Evolutionary conservation across 345 rosid genomes (phyloP), one percentile per base, ranked within the genome.

Genomic region (Gossypium mustelinum): DNA sequence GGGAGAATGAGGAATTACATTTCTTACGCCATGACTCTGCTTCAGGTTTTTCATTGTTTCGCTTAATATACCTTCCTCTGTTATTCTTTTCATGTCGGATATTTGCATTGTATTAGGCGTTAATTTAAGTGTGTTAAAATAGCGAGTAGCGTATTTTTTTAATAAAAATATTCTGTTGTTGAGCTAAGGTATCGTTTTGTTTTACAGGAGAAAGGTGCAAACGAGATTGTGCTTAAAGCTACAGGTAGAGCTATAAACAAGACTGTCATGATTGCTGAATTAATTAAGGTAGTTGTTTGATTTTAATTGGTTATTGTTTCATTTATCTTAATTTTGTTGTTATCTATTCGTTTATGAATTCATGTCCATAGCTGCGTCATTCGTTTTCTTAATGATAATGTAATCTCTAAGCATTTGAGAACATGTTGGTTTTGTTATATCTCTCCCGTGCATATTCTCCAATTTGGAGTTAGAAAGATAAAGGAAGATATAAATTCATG

Each of bases 1-100:
- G 87, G 89, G 9, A 81, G 86, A 70, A 86, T 81, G 83, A 76
- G 86, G 65, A 86, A 77, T 73, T 86, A 86, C 41, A 86, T 86
- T 54, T 77, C 87, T 57, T 86, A 86, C 55, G 87, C 89, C 73
- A 80, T 79, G 72, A 74, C 78, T 67, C 81, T 86, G 78, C 79
- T 86, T 41, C 87, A 86, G 84, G 87, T 86, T 41, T 18, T 41
- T n/a, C 24, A 2, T 34, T 29, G 3, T 41, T 41, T 39, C 29
- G 7, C 29, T 29, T 8, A 29, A 39, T 8, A 6, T 11, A 1
- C 3, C 13, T 3, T 17, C n/a, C 55, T 13, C 55, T 13, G 13
- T 50, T 51, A 3, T 51, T 51, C 1, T 12, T 50, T 51, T 51
- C 1, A 13, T 2, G 34, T 11, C 20, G 22, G 68, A 63, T 63